A percentile compares a stretch with the other conserved stretches of the same genome.
These are phyloP conservation scores for Cordia subcordata DNA, from an alignment of 257 asterid genomes.

Conservation along the genomic window DNA sequence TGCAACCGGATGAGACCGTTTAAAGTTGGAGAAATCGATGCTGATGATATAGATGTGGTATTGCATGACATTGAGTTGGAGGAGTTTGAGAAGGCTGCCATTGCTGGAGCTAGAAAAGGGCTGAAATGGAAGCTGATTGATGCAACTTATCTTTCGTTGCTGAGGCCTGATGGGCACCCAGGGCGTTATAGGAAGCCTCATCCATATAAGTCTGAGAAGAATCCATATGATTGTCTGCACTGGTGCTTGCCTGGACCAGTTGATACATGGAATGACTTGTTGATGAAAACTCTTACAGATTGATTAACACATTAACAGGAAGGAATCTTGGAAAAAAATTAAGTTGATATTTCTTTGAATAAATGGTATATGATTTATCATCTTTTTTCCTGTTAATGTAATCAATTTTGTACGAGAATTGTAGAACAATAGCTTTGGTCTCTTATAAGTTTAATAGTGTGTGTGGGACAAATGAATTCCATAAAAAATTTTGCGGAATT, in stretches of 20 bases:
- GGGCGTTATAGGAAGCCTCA: conserved; percentile 57
- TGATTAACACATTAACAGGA: too few species aligned
- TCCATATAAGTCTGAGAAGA: conserved; percentile 44
- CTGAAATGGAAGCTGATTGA: conserved; percentile 40
- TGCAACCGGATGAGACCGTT: conserved; percentile 61
- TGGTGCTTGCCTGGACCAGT: conserved; percentile 99
- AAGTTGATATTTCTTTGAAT: too few species aligned
- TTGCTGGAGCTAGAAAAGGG: conserved; percentile 17
- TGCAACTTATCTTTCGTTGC: conserved; percentile 36
- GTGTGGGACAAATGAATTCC: too few species aligned
- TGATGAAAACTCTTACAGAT: conserved; percentile 59
- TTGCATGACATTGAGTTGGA: conserved; percentile 46
- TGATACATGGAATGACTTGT: conserved; percentile 88
- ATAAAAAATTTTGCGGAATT: too few species aligned
- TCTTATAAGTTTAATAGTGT: too few species aligned
- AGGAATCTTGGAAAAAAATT: too few species aligned
- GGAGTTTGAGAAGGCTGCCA: conserved; percentile 38
- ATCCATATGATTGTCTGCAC: conserved; percentile 85
- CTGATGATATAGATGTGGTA: conserved; percentile 21
- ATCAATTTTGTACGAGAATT: too few species aligned
- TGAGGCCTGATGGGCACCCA: conserved; percentile 88
- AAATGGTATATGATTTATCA: too few species aligned
- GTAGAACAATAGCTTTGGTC: too few species aligned
- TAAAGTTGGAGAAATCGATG: conserved; percentile 34
- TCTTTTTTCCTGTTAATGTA: too few species aligned